Evolutionary conservation across 768 basidiomycete genomes (phyloP), one percentile per base, ranked within the genome.

Genomic region (Boletus pseudopeckii): DNA sequence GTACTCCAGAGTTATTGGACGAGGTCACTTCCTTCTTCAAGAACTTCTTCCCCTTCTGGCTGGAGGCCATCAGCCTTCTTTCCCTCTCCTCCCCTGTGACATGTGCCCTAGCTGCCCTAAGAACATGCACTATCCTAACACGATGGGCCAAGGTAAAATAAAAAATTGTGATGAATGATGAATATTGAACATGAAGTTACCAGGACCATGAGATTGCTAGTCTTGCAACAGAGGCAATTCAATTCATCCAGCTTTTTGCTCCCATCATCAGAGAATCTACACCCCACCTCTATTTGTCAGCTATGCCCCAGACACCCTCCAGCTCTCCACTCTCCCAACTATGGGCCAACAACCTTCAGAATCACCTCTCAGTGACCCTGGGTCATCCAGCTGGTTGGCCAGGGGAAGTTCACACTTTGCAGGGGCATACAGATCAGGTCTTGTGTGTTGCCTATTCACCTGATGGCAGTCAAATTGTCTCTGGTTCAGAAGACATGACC

Each of bases 281-380:
- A 17, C 69, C 73, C 8, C 74, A 76, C 39, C 67, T 76, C 8
- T 76, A 76, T 53, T 15, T 76, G 6, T 75, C 75, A 30, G 75
- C 71, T 18, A 55, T 76, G 34, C 65, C 73, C 9, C 72, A 72
- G 37, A 55, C 64, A 11, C 72, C 75, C 2, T 52, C 37, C 1
- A 54, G 58, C 28, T 70, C 67, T 26, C 37, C 50, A 9, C 55
- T 75, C 3, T 64, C 34, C 40, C 57, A 36, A 52, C 59, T 42
- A 56, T 70, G 33, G 69, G 67, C 8, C 17, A 38, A 32, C 51
- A 59, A 62, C 60, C 56, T 57, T 17, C 24, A 62, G 40, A 49
- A 52, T 14, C 34, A 56, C 63, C 44, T 59, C 30, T 52, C 28
- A 38, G 54, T 61, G 4, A 34, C 15, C n/a, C 37, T 50, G 15